Evolutionary conservation across 306 rosid genomes (phyloP).

Genomic region (Canavalia ensiformis): DNA sequence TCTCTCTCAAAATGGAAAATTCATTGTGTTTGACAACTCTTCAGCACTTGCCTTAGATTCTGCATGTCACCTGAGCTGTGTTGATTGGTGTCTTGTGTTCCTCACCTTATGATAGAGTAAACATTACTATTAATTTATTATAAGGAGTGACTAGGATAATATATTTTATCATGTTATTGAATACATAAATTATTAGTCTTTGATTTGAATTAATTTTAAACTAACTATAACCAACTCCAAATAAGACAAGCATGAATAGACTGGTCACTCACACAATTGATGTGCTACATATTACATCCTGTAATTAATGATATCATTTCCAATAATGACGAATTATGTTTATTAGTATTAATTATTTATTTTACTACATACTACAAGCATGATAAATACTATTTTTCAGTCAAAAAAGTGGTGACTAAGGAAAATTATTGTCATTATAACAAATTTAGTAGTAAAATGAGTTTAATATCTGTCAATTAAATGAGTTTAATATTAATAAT

Average conservation of each 20-base stretch:
- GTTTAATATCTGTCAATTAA: too few relatives aligned
- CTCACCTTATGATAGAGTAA: neutral
- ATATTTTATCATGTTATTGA: neutral
- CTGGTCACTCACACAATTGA: neutral
- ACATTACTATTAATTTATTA: neutral
- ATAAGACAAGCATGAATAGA: neutral
- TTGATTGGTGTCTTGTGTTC: neutral
- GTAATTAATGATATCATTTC: neutral
- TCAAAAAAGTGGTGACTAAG: neutral
- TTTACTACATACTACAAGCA: neutral
- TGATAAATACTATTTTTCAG: neutral
- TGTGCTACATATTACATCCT: neutral
- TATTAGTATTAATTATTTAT: neutral
- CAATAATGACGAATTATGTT: neutral
- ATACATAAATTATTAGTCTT: neutral
- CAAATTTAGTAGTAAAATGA: neutral
- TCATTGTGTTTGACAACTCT: too few relatives aligned
- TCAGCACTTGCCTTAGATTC: neutral
- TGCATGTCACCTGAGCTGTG: neutral
- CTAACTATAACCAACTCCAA: neutral
- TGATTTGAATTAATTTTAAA: neutral
- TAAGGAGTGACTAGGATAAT: neutral
- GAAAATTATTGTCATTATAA: neutral
- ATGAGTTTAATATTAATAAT: too few relatives aligned
- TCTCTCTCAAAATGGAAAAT: neutral